Evolutionary conservation across 257 asterid genomes (phyloP).

Genomic region (Petunia axillaris): DNA sequence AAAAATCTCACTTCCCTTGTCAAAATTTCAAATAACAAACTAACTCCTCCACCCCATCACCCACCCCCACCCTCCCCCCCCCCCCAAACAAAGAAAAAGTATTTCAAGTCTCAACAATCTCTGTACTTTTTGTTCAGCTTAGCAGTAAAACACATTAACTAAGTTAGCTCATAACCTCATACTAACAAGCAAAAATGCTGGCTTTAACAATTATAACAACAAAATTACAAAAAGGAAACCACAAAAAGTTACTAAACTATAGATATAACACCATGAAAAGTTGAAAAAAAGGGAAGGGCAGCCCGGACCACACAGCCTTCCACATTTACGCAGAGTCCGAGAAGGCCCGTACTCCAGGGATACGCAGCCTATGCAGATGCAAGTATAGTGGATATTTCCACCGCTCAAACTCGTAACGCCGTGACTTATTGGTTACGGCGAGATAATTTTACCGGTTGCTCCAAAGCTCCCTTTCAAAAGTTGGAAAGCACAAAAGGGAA

Average conservation of each 20-base stretch:
- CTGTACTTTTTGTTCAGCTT: not conserved
- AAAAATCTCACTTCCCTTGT: not conserved
- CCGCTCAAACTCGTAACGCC: too few species aligned
- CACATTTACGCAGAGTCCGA: too few species aligned
- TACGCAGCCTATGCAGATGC: too few species aligned
- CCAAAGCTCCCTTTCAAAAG: not conserved
- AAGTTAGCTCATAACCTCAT: conserved; percentile 1
- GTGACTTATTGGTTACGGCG: too few species aligned
- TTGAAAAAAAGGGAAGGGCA: not conserved
- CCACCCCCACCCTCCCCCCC: too few species aligned
- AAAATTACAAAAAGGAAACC: not conserved
- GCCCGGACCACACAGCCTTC: too few species aligned
- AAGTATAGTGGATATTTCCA: too few species aligned
- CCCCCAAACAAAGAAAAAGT: not conserved
- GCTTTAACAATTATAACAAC: not conserved
- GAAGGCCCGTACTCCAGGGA: too few species aligned
- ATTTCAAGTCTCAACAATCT: not conserved
- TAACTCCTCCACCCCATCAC: not conserved
- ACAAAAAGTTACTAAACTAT: not conserved
- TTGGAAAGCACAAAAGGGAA: not conserved
- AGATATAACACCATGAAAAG: not conserved
- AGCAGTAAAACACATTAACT: not conserved
- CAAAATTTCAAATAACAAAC: not conserved
- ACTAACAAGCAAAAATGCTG: not conserved
- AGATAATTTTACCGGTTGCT: not conserved